phyloP scores from a whole-genome alignment of 2,329 filamentous ascomycete species.

The Ceratocystis colombiana region DNA sequence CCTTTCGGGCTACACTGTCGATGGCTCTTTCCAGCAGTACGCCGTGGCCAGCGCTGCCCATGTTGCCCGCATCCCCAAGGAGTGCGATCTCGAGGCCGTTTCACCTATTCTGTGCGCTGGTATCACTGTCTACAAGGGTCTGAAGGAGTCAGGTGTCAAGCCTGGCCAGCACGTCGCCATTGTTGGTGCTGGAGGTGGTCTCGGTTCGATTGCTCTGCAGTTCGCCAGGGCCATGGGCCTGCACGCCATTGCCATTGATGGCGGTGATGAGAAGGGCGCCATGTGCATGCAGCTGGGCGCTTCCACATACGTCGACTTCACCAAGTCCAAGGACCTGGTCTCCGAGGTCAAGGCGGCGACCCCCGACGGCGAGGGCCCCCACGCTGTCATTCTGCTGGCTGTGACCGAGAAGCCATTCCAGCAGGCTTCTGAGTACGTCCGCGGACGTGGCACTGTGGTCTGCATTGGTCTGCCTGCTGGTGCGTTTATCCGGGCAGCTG shows the following conservation, averaged over 20 bases:
- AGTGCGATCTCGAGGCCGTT: constrained; percentile 63
- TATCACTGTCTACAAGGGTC: constrained; percentile 82
- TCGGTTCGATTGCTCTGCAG: constrained; percentile 70
- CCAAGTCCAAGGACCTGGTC: constrained; percentile 63
- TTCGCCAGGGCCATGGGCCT: constrained; percentile 89
- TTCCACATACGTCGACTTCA: constrained; percentile 68
- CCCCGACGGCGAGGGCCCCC: constrained; percentile 69
- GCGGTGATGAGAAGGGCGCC: constrained; percentile 67
- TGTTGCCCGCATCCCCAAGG: constrained; percentile 70
- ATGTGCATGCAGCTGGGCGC: constrained; percentile 64
- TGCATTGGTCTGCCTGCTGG: constrained; percentile 80
- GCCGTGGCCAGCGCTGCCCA: constrained; percentile 77
- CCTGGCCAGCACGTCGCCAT: constrained; percentile 73
- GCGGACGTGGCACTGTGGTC: constrained; percentile 69
- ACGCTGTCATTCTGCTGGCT: constrained; percentile 78
- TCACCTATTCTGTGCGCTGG: constrained; percentile 75
- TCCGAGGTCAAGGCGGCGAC: constrained; percentile 75
- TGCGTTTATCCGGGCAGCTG: constrained; percentile 69
- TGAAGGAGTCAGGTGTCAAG: constrained; percentile 68
- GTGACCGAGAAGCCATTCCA: constrained; percentile 89
- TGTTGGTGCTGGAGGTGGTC: constrained; percentile 75
- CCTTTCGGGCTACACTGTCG: constrained; percentile 84
- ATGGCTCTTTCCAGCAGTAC: constrained; percentile 91
- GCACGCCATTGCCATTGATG: constrained; percentile 69
- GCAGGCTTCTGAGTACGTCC: constrained; percentile 81